Conservation (phyloP, 192 early-diverging fungal genomes). For the Linnemannia exigua region DNA sequence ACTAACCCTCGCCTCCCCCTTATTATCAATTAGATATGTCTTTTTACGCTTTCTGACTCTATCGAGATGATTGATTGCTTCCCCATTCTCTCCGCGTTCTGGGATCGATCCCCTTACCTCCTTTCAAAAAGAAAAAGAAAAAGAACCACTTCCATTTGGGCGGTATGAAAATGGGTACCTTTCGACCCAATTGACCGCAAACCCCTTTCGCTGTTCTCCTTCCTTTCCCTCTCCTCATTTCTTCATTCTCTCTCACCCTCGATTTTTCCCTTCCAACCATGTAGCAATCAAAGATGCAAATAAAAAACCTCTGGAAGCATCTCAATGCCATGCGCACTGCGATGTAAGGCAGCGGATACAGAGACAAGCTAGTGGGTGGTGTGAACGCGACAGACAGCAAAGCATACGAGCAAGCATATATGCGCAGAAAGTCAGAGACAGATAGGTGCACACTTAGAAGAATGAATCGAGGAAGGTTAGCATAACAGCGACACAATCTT, state of each 20-base stretch:
- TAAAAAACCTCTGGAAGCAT: neutral
- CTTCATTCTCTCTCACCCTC: neutral
- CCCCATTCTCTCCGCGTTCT: neutral
- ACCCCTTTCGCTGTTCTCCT: neutral
- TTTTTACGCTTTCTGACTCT: neutral
- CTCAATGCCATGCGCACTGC: neutral
- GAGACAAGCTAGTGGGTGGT: neutral
- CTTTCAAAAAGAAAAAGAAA: neutral
- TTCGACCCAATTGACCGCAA: neutral
- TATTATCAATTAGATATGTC: neutral
- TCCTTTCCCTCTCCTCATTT: neutral
- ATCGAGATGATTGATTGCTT: neutral
- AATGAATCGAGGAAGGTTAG: no score
- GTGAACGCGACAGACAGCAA: neutral
- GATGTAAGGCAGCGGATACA: neutral
- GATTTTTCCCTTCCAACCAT: neutral
- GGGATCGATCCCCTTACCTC: neutral
- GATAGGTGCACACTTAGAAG: no score
- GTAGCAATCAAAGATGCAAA: neutral
- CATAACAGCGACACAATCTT: no score
- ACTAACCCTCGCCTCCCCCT: neutral
- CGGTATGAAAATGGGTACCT: neutral
- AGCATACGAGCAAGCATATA: neutral
- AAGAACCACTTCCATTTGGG: neutral
- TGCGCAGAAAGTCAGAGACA: no score